phyloP scores from a whole-genome alignment of 2,329 filamentous ascomycete genomes.

The Harringtonia aguacate region DNA sequence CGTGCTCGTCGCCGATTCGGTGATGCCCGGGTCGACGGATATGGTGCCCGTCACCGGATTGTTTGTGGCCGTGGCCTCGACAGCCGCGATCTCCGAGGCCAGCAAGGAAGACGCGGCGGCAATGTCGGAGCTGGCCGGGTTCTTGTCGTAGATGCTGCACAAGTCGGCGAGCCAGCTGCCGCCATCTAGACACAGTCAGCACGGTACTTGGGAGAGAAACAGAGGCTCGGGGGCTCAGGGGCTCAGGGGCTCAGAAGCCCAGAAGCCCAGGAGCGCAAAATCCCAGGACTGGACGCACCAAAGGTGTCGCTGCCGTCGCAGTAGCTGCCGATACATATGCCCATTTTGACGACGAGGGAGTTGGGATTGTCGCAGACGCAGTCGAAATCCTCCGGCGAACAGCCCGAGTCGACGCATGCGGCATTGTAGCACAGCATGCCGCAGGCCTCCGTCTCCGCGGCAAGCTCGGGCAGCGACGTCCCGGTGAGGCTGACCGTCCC shows the following conservation, averaged over 20 bases:
- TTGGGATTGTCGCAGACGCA: slow-evolving; percentile 14
- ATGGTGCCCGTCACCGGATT: slow-evolving; percentile 9
- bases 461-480: slow-evolving; percentile 9
- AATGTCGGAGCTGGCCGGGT: slow-evolving; percentile 4
- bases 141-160: slow-evolving; percentile 6
- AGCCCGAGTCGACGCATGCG: slow-evolving; percentile 10
- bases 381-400: slow-evolving; percentile 8
- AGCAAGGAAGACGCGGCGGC: slow-evolving; percentile 7
- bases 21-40: background rate
- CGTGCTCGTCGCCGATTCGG: background rate
- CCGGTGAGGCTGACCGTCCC: slow-evolving; percentile 7
- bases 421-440: slow-evolving; percentile 11
- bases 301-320: slow-evolving; percentile 9
- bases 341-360: slow-evolving; percentile 14
- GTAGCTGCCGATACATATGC: slow-evolving; percentile 10
- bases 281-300: slow-evolving; percentile 4
- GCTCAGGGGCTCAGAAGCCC: background rate
- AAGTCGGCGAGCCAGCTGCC: slow-evolving; percentile 11
- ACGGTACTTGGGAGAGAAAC: too few relatives aligned
- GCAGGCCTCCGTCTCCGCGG: slow-evolving; percentile 10
- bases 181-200: slow-evolving; percentile 8
- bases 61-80: slow-evolving; percentile 10
- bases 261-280: background rate
- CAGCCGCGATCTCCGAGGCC: slow-evolving; percentile 6
- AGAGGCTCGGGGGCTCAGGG: too few relatives aligned